Percentiles rank a stretch among this genome's conserved stretches.
Conservation (phyloP, 352 stramenopile genomes). For the Phytophthora parvispora region DNA sequence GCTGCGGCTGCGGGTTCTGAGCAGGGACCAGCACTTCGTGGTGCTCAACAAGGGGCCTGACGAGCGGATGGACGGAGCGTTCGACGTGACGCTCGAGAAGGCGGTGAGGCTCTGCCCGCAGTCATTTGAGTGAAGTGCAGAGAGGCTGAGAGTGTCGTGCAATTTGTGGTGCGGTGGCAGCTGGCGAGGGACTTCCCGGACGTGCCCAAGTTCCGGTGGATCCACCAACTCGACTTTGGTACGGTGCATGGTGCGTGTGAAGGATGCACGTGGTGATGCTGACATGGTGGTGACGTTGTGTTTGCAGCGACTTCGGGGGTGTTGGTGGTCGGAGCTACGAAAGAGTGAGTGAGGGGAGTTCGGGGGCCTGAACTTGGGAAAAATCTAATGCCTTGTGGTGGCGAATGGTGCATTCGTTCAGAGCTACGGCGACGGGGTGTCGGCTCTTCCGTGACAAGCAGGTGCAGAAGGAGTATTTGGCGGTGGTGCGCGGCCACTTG, state of each 20-base stretch:
- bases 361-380: not conserved
- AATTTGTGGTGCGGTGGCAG: conserved; percentile 27
- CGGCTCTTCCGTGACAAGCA: conserved; percentile 83
- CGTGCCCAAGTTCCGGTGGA: conserved; percentile 89
- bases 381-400: conserved; percentile 8
- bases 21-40: conserved; percentile 61
- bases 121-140: not conserved
- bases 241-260: not conserved
- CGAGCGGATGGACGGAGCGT: conserved; percentile 88
- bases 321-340: conserved; percentile 81
- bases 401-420: conserved; percentile 34
- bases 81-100: conserved; percentile 93
- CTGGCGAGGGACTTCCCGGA: conserved; percentile 78
- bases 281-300: not conserved
- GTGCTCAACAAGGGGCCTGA: conserved; percentile 88
- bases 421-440: conserved; percentile 71
- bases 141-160: not conserved
- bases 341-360: conserved; percentile 52
- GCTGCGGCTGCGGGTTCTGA: conserved; percentile 66
- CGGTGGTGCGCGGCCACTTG: conserved; percentile 80
- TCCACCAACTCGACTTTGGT: conserved; percentile 94
- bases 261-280: not conserved
- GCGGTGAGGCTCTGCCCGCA: conserved; percentile 47
- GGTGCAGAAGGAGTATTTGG: conserved; percentile 90
- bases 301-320: conserved; percentile 83